Evolutionary conservation across 23 red algal species (phyloP).

Genomic region (Gracilaria domingensis): DNA sequence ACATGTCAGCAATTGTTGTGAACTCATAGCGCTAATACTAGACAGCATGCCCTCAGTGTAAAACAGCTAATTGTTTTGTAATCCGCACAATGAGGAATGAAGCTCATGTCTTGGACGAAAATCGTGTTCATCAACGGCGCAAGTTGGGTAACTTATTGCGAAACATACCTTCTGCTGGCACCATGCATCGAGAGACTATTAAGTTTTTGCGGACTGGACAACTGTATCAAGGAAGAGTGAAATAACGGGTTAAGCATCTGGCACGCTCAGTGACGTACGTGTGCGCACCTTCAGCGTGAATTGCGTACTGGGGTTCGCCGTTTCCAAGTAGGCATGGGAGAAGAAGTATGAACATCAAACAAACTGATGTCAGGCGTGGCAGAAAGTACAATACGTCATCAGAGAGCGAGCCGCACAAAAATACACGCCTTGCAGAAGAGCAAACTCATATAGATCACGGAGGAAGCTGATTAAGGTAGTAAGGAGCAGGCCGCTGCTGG

Average conservation of each 20-base stretch:
- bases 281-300: no score
- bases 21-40: neutral
- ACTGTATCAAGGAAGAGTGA: no score
- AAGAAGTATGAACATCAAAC: no score
- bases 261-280: no score
- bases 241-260: no score
- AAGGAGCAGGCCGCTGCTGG: neutral
- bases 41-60: conserved; percentile 14
- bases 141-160: neutral
- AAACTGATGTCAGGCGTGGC: neutral
- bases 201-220: no score
- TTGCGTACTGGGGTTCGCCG: neutral
- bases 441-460: neutral
- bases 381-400: neutral
- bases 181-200: no score
- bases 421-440: neutral
- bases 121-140: neutral
- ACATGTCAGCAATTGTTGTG: neutral
- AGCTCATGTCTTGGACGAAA: neutral
- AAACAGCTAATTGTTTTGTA: conserved; percentile 23
- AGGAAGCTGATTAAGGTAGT: neutral
- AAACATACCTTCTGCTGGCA: neutral
- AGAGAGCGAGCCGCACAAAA: neutral
- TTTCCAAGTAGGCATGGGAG: neutral
- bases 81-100: neutral